Percentiles rank a stretch among this genome's conserved stretches.
Conservation (phyloP, 73 alveolate species). For the Paramecium caudatum region DNA sequence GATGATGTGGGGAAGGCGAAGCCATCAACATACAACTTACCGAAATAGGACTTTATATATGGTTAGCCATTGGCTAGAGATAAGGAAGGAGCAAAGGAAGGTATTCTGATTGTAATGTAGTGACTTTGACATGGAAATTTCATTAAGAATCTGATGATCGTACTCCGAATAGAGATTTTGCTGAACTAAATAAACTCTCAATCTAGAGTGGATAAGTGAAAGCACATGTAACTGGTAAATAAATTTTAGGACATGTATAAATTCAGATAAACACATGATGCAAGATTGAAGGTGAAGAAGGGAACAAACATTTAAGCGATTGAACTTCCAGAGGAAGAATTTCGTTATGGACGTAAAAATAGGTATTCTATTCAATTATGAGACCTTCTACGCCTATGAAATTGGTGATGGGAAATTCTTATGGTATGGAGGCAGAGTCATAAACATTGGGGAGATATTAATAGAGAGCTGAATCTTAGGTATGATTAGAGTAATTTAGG, state of each 20-base stretch:
- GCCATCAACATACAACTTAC: conserved; percentile 86
- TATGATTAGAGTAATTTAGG: neutral
- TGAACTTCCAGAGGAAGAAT: conserved; percentile 74
- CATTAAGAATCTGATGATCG: conserved; percentile 80
- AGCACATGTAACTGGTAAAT: conserved; percentile 63
- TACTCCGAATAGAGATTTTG: conserved; percentile 83
- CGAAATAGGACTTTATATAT: conserved; percentile 84
- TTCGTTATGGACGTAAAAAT: conserved; percentile 71
- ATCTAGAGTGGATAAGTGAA: conserved; percentile 77
- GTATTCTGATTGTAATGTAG: conserved; percentile 28
- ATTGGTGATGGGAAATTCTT: conserved; percentile 80
- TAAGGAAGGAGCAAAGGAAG: conserved; percentile 89
- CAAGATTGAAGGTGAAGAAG: conserved; percentile 54
- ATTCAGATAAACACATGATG: conserved; percentile 67
- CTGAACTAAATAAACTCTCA: conserved; percentile 81
- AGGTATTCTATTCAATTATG: conserved; percentile 32
- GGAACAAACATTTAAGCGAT: conserved; percentile 46
- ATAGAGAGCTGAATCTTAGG: conserved; percentile 16
- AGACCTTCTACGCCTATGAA: conserved; percentile 89
- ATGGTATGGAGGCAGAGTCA: conserved; percentile 81
- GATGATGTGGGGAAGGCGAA: conserved; percentile 92
- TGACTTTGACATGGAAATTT: conserved; percentile 85
- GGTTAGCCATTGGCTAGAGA: conserved; percentile 88
- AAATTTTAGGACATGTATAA: conserved; percentile 25
- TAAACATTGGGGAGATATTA: neutral